Evolutionary conservation across 192 early-diverging fungal species (phyloP), one percentile per base, ranked within the genome.

Genomic region (Lobosporangium transversale): DNA sequence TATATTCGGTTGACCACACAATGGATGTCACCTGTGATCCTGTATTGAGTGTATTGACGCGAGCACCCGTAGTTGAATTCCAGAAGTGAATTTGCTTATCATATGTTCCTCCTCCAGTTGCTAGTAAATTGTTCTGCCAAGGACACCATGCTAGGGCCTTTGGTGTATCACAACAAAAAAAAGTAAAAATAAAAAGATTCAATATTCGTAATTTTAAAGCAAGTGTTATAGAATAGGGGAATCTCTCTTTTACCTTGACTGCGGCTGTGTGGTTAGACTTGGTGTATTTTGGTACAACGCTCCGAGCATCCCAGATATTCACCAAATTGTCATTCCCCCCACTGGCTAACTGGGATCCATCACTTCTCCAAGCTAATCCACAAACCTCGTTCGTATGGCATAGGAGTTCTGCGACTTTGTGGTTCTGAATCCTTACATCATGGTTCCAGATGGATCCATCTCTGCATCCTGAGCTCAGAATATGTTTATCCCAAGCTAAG

Each of bases 121-220:
- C 97, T 15, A 99, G 74, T 18, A 95, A 45, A 29, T 91, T 88
- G 47, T 76, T 78, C 53, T 95, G 92, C 94, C 93, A 96, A 24
- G 96, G 95, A 74, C 95, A 95, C 97, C 95, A 98, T 18, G 97
- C 94, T 18, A 98, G 61, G 1, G 95, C 95, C 92, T 93, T 62
- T 20, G 9, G 58, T 29, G 50, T n/a, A n/a, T n/a, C n/a, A 42
- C 18, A 43, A 30, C n/a, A 26, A 45, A 61, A 15, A 53, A 53
- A 9, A 37, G 21, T 9, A 53, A 54, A 10, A 24, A 7, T 62
- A 27, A 32, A n/a, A n/a, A n/a, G n/a, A n/a, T n/a, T n/a, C n/a
- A n/a, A n/a, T n/a, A n/a, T n/a, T n/a, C n/a, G n/a, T n/a, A n/a
- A n/a, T n/a, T n/a, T n/a, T n/a, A n/a, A n/a, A n/a, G n/a, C n/a